These are phyloP conservation scores for Salvia hispanica DNA, from an alignment of 257 asterid genomes.

Conservation along the genomic window DNA sequence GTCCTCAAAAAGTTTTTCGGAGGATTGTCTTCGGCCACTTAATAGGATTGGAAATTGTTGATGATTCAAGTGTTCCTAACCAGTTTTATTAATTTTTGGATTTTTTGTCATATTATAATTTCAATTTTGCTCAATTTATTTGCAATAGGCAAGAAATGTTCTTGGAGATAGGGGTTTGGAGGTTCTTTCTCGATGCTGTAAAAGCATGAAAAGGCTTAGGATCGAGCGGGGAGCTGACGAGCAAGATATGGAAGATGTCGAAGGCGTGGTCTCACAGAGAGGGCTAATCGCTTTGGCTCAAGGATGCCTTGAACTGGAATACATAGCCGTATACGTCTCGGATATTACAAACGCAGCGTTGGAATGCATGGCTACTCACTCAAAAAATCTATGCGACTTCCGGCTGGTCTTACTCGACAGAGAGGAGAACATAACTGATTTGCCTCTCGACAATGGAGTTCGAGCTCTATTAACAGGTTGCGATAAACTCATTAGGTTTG, in stretches of 20 bases:
- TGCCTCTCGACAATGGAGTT: conserved; percentile 86
- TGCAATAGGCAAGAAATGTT: conserved; percentile 65
- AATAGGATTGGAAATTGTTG: no score
- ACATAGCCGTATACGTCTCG: conserved; percentile 46
- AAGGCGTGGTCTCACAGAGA: conserved; percentile 51
- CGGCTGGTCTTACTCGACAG: conserved; percentile 78
- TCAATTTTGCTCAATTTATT: background rate
- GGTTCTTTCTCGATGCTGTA: conserved; percentile 57
- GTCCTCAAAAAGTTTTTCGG: no score
- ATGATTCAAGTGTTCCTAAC: no score
- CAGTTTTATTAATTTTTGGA: background rate
- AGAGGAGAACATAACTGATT: conserved; percentile 63
- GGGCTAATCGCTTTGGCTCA: conserved; percentile 49
- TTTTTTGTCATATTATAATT: background rate
- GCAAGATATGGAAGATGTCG: conserved; percentile 49
- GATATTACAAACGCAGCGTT: conserved; percentile 60
- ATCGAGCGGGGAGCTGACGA: conserved; percentile 59
- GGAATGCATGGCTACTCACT: conserved; percentile 55
- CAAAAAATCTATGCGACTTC: conserved; percentile 62
- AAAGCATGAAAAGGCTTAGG: conserved; percentile 50
- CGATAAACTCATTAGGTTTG: conserved; percentile 63
- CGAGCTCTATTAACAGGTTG: conserved; percentile 65
- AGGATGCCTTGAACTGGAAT: conserved; percentile 54
- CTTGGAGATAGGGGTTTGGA: conserved; percentile 88
- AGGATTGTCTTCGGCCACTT: no score